Base-by-base conservation (phyloP, 2,329 filamentous ascomycete genomes). In the Uncinocarpus reesii region DNA sequence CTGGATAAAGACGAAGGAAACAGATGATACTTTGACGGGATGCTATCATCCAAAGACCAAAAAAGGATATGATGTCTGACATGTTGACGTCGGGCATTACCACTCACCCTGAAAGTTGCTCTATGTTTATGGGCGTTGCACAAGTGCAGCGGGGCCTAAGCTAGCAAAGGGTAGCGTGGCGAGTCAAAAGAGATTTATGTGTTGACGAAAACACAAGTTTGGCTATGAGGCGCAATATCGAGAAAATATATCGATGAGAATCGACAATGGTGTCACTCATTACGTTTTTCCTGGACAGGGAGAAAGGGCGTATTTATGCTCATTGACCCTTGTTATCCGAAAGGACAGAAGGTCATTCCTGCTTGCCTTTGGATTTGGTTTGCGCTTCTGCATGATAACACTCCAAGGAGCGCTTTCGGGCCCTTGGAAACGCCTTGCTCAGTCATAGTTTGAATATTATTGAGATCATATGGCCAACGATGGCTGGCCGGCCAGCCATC, bases 381-480 rank as follows among this genome's bases (percentile, higher is more conserved):
- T 41, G n/a, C 16, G 23, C 15, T 3, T 31, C 43, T 46, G 43
- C 43, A 38, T 46, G 34, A 26, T 31, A n/a, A 21, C 38, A 24
- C 32, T 21, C 18, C 13, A 10, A 16, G 43, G 16, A 31, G 7
- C 13, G 18, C 21, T 35, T 41, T 42, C 28, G 45, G 37, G 42
- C 41, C 28, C 18, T 34, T 41, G 26, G 36, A 42, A 41, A 10
- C 28, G 15, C 24, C 13, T 7, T 7, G 10, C 1, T 31, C 24
- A 16, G 45, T 18, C 24, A 24, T 35, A n/a, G 21, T 28, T 48
- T 8, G 20, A 41, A 41, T 26, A 7, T n/a, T n/a, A n/a, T 20
- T 41, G 36, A 41, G 36, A 41, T 48, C 45, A 48, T 42, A 48
- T 41, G 26, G 43, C 43, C 32, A 37, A 31, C 43, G 29, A 31